Percentiles rank a stretch among this genome's conserved stretches.
Conservation (phyloP, 495 filamentous ascomycete species). For the Penicillium turbatum region DNA sequence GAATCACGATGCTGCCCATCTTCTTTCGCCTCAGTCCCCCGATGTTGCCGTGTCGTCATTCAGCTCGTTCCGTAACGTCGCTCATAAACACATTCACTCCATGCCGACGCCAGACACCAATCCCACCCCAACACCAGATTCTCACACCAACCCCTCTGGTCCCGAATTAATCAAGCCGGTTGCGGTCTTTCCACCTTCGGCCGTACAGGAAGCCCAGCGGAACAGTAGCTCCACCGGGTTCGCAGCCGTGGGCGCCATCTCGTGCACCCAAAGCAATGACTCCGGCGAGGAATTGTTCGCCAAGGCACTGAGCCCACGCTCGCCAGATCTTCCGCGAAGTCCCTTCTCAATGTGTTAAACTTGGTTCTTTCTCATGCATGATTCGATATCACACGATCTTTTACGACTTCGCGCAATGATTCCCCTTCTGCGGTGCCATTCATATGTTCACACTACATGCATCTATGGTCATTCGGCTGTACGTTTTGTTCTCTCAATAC, state of each 20-base stretch:
- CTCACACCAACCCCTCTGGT: constrained; percentile 2
- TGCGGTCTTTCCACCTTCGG: constrained; percentile 39
- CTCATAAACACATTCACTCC: constrained; percentile 15
- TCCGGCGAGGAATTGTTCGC: constrained; percentile 75
- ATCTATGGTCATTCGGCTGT: constrained; percentile 4
- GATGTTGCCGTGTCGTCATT: constrained; percentile 66
- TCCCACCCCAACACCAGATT: constrained; percentile 20
- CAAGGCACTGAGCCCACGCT: constrained; percentile 72
- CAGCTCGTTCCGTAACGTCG: constrained; percentile 48
- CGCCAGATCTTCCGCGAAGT: constrained; percentile 72
- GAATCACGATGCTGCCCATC: constrained; percentile 24
- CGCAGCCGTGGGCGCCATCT: constrained; percentile 27
- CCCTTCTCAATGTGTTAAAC: constrained; percentile 55
- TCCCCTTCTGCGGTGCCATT: constrained; percentile 29
- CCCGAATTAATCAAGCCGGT: constrained; percentile 27
- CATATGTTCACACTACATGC: constrained; percentile 9
- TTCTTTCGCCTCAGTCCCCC: constrained; percentile 56
- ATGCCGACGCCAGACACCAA: constrained; percentile 30
- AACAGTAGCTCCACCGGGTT: constrained; percentile 35
- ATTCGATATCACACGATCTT: constrained; percentile 2
- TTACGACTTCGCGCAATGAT: constrained; percentile 25
- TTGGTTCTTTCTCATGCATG: constrained; percentile 1
- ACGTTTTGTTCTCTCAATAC: not conserved
- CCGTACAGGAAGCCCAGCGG: constrained; percentile 38
- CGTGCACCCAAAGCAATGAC: constrained; percentile 35